These are phyloP conservation scores for Paspalum vaginatum DNA, from an alignment of 176 grass and related monocot genomes.

Conservation along the genomic window DNA sequence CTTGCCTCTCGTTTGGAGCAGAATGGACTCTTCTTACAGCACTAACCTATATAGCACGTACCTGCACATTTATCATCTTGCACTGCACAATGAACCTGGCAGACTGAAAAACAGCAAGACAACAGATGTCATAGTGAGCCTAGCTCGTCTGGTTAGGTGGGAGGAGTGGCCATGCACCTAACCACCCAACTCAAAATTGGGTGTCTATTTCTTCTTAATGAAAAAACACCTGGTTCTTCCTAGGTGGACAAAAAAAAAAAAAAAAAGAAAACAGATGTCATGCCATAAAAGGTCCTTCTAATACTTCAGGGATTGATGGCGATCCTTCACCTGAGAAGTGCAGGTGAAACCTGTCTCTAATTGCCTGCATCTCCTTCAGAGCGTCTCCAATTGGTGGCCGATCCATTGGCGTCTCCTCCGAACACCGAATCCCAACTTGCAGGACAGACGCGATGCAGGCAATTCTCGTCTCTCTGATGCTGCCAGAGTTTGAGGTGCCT, in stretches of 20 bases:
- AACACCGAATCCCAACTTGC: not conserved
- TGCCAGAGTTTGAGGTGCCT: not conserved
- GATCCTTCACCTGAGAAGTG: not conserved
- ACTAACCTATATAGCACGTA: not conserved
- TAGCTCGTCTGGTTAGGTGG: too few relatives aligned
- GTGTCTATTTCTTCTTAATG: too few relatives aligned
- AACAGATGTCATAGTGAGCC: too few relatives aligned
- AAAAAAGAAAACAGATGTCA: too few relatives aligned
- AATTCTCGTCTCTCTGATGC: not conserved
- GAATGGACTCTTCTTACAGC: too few relatives aligned
- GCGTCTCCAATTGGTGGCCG: not conserved
- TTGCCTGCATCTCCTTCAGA: not conserved
- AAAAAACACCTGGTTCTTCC: too few relatives aligned
- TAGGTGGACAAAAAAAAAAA: too few relatives aligned
- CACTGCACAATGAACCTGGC: not conserved
- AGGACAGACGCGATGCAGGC: constrained; percentile 24
- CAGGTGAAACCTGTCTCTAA: not conserved
- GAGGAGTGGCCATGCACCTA: too few relatives aligned
- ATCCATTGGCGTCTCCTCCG: not conserved
- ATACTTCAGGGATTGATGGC: not conserved
- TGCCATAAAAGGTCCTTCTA: not conserved
- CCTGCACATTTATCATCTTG: not conserved
- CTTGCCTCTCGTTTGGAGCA: not conserved
- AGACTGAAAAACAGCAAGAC: not conserved
- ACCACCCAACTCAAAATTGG: too few relatives aligned